Conservation (phyloP, 305 asterid species). For the Fraxinus sp. region DNA sequence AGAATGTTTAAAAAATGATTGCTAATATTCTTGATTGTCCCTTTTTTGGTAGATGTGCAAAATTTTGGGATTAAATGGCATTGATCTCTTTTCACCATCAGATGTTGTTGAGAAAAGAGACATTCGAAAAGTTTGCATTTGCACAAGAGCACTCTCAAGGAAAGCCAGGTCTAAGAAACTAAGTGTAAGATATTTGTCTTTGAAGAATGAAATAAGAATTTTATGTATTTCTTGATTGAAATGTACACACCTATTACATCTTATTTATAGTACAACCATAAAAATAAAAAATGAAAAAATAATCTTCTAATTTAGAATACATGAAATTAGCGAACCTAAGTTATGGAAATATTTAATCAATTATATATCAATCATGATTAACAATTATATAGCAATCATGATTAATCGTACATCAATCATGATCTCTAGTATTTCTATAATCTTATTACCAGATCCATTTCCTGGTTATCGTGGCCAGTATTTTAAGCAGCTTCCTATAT, state of each 20-base stretch:
- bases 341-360: too few relatives aligned
- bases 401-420: too few relatives aligned
- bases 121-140: conserved; percentile 79
- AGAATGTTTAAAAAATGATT: not conserved
- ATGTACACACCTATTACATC: too few relatives aligned
- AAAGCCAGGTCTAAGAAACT: conserved; percentile 77
- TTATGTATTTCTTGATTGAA: too few relatives aligned
- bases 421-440: too few relatives aligned
- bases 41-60: conserved; percentile 60
- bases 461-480: not conserved
- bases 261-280: too few relatives aligned
- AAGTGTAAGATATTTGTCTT: conserved; percentile 41
- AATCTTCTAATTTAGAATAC: too few relatives aligned
- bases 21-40: not conserved
- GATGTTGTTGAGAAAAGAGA: conserved; percentile 88
- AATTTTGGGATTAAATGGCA: conserved; percentile 81
- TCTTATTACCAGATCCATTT: not conserved
- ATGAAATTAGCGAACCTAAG: too few relatives aligned
- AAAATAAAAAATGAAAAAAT: too few relatives aligned
- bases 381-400: too few relatives aligned
- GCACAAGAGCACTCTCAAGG: conserved; percentile 78
- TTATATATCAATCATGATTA: too few relatives aligned
- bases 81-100: conserved; percentile 93
- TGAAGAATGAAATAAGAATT: too few relatives aligned
- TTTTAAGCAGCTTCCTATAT: not conserved